phyloP scores from a whole-genome alignment of 768 basidiomycete species.

The Gautieria morchelliformis region DNA sequence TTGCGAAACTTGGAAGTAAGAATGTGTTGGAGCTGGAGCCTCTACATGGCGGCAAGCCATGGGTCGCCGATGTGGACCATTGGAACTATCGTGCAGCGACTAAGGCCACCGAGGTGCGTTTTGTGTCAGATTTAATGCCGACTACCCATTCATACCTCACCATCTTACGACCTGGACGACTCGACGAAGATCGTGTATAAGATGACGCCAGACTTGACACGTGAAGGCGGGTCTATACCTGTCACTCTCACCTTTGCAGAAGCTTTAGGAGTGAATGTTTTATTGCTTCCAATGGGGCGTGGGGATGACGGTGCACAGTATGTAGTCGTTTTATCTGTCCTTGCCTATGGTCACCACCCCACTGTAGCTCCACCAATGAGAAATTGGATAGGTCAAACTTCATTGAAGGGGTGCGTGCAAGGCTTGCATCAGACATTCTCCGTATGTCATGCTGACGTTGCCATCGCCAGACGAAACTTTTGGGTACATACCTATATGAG shows the following conservation, averaged over 20 bases:
- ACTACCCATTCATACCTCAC: no score
- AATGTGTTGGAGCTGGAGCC: conserved; percentile 66
- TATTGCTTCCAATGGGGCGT: conserved; percentile 87
- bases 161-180: neutral
- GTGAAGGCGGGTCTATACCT: conserved; percentile 93
- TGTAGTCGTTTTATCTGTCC: conserved; percentile 21
- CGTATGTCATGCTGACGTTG: neutral
- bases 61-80: conserved; percentile 78
- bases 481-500: conserved; percentile 79
- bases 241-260: conserved; percentile 93
- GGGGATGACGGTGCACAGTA: conserved; percentile 93
- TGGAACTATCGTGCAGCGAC: conserved; percentile 91
- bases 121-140: neutral
- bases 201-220: conserved; percentile 69
- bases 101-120: conserved; percentile 63
- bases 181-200: conserved; percentile 44
- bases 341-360: neutral
- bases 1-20: conserved; percentile 78
- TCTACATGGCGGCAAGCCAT: conserved; percentile 79
- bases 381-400: conserved; percentile 89
- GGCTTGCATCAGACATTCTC: neutral
- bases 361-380: conserved; percentile 77
- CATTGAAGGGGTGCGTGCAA: conserved; percentile 60
- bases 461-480: conserved; percentile 48
- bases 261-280: conserved; percentile 73